Evolutionary conservation across 352 stramenopile species (phyloP).

Genomic region (Pythium chondricola): DNA sequence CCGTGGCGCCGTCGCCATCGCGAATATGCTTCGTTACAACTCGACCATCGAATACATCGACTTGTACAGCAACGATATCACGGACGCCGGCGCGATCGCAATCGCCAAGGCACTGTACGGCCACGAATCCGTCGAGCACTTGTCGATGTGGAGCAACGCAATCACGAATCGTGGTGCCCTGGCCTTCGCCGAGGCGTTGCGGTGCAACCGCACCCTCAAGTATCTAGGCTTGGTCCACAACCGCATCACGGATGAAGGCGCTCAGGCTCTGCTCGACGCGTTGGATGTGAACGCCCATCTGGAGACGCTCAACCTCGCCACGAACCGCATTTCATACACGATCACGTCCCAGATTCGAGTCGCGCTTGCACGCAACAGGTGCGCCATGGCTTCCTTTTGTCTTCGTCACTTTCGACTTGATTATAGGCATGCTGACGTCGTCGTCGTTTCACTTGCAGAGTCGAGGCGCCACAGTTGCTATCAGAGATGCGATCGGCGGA

Average conservation of each 20-base stretch:
- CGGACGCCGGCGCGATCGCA: constrained; percentile 45
- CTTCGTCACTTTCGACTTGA: not conserved
- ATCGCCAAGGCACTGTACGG: constrained; percentile 65
- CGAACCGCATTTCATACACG: constrained; percentile 39
- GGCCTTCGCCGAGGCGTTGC: constrained; percentile 46
- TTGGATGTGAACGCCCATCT: constrained; percentile 62
- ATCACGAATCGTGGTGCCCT: constrained; percentile 48
- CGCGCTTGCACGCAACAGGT: constrained; percentile 50
- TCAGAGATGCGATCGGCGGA: no score
- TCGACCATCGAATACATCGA: constrained; percentile 61
- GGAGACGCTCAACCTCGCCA: constrained; percentile 51
- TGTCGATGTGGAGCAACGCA: constrained; percentile 54
- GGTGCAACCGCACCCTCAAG: constrained; percentile 55
- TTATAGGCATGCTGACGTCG: no score
- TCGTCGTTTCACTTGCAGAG: no score
- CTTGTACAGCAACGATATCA: constrained; percentile 63
- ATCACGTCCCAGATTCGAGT: constrained; percentile 41
- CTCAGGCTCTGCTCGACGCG: constrained; percentile 42
- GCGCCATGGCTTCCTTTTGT: not conserved
- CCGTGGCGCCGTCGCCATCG: constrained; percentile 47
- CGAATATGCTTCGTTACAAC: constrained; percentile 69
- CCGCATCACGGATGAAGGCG: constrained; percentile 37
- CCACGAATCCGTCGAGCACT: constrained; percentile 55
- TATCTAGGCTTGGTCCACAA: constrained; percentile 63
- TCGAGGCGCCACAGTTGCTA: constrained; percentile 19